phyloP scores from a whole-genome alignment of 2,329 filamentous ascomycete genomes.

The Stromatinia cepivora region DNA sequence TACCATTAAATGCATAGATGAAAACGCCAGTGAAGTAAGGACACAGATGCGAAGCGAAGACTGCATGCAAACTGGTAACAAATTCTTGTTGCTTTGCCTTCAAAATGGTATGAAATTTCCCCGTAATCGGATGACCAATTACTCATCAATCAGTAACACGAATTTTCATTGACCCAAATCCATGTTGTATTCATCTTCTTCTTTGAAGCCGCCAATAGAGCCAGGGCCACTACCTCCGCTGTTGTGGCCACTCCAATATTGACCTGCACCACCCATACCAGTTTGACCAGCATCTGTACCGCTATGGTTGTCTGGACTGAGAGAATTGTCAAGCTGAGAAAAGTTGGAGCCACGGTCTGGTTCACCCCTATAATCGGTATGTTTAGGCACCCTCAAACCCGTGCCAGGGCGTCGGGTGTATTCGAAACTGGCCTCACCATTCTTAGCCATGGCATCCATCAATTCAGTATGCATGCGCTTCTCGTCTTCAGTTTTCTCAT shows the following conservation, averaged over 20 bases:
- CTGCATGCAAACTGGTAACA: constrained; percentile 22
- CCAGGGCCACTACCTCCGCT: constrained; percentile 70
- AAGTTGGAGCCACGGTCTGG: constrained; percentile 54
- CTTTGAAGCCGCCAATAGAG: constrained; percentile 77
- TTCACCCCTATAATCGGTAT: constrained; percentile 89
- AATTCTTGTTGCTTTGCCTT: constrained; percentile 2
- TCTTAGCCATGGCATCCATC: constrained; percentile 80
- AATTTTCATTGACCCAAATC: constrained; percentile 55
- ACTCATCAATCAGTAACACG: neutral
- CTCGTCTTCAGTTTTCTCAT: constrained; percentile 87
- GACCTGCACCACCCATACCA: constrained; percentile 42
- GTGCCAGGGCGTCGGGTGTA: constrained; percentile 84
- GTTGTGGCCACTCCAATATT: constrained; percentile 68
- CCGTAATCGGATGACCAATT: neutral
- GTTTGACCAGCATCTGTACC: constrained; percentile 37
- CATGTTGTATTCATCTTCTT: constrained; percentile 93
- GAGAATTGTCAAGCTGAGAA: constrained; percentile 47
- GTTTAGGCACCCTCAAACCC: constrained; percentile 86
- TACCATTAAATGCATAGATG: constrained; percentile 40
- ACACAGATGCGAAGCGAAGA: constrained; percentile 30
- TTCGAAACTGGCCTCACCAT: constrained; percentile 68
- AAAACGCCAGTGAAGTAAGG: constrained; percentile 38
- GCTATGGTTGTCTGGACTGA: constrained; percentile 51
- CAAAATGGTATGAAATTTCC: neutral
- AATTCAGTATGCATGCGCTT: constrained; percentile 94